Conservation (phyloP, 352 stramenopile genomes). For the Thraustotheca clavata region DNA sequence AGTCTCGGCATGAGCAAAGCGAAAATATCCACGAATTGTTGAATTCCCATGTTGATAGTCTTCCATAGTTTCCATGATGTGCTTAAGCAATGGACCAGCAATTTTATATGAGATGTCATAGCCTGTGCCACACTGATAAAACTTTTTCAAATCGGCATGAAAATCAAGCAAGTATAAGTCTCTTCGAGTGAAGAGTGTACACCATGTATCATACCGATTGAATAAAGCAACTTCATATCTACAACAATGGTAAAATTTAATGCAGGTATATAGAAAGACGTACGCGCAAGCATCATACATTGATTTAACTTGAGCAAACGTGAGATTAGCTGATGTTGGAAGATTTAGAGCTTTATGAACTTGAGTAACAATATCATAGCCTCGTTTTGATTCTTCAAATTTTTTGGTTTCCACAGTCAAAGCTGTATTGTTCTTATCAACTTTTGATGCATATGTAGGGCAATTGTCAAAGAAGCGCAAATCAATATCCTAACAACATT, state of each 20-base stretch:
- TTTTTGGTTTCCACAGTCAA: constrained; percentile 27
- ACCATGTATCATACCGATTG: constrained; percentile 43
- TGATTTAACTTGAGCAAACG: constrained; percentile 31
- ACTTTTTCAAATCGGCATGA: constrained; percentile 53
- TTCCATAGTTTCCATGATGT: constrained; percentile 44
- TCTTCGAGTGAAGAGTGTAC: constrained; percentile 36
- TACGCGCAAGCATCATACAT: constrained; percentile 59
- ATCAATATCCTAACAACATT: constrained; percentile 20
- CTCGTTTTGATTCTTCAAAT: constrained; percentile 29
- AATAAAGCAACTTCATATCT: constrained; percentile 62
- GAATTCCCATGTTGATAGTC: constrained; percentile 30
- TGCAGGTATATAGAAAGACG: neutral
- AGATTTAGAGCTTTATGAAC: constrained; percentile 38
- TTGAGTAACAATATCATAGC: constrained; percentile 20
- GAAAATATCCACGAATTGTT: constrained; percentile 28
- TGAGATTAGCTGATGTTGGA: constrained; percentile 25
- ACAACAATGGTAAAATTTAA: neutral
- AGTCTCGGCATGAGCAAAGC: constrained; percentile 70
- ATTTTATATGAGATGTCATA: constrained; percentile 74
- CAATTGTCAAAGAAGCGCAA: constrained; percentile 53
- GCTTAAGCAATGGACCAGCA: constrained; percentile 44
- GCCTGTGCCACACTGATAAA: constrained; percentile 49
- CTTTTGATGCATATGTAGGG: constrained; percentile 35
- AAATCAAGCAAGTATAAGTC: constrained; percentile 50
- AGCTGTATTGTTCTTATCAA: constrained; percentile 38